Percentiles rank a stretch among this genome's conserved stretches.
These are phyloP conservation scores for Colletotrichum spaethianum DNA, from an alignment of 2,329 filamentous ascomycete genomes.

Conservation along the genomic window DNA sequence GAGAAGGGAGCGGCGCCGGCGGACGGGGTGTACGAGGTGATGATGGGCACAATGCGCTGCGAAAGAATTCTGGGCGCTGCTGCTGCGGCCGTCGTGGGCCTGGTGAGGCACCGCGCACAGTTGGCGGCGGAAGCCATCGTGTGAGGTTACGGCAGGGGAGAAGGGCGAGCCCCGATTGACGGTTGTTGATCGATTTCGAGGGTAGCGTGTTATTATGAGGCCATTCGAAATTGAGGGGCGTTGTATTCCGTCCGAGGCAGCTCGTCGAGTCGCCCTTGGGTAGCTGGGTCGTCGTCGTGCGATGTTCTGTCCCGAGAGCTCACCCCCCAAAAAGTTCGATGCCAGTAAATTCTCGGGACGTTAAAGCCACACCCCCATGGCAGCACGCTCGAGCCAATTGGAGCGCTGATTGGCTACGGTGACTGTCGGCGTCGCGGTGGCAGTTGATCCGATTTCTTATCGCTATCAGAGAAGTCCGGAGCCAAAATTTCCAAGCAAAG, in stretches of 20 bases:
- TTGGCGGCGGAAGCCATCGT: conserved; percentile 57
- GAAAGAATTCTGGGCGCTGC: conserved; percentile 44
- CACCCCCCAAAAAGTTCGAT: conserved; percentile 36
- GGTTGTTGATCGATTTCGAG: conserved; percentile 12
- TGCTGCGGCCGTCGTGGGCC: conserved; percentile 48
- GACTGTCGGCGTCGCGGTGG: conserved; percentile 26
- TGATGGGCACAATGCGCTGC: conserved; percentile 51
- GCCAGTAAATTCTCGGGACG: conserved; percentile 37
- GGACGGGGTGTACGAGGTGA: conserved; percentile 47
- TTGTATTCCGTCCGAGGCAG: conserved; percentile 30
- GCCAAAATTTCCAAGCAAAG: conserved; percentile 41
- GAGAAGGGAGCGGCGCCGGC: conserved; percentile 57
- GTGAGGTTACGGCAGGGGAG: neutral
- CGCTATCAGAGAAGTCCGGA: conserved; percentile 21
- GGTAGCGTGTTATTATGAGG: conserved; percentile 9
- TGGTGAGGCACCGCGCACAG: conserved; percentile 60
- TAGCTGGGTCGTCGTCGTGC: conserved; percentile 38
- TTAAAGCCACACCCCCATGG: conserved; percentile 30
- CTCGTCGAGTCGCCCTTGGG: conserved; percentile 34
- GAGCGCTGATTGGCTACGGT: conserved; percentile 26
- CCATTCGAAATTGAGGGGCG: conserved; percentile 21
- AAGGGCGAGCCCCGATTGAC: conserved; percentile 42
- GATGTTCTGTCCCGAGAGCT: conserved; percentile 34
- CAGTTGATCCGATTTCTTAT: conserved; percentile 41
- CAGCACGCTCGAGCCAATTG: conserved; percentile 18